phyloP scores from a whole-genome alignment of 106 monocot species.

The Dendrobium chrysotoxum region DNA sequence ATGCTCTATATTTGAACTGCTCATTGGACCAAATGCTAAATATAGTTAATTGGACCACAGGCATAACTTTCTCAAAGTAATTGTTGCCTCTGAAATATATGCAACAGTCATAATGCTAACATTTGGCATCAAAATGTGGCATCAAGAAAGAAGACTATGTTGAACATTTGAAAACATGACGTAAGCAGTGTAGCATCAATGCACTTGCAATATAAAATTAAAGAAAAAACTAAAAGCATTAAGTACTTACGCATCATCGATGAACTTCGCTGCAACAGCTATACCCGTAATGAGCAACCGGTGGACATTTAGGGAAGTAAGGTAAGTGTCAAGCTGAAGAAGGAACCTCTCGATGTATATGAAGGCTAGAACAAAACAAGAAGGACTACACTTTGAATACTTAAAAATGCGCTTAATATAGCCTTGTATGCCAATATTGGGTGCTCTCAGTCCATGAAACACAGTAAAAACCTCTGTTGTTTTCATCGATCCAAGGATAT shows the following conservation, averaged over 20 bases:
- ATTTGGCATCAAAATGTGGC: neutral
- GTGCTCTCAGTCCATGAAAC: conserved; percentile 63
- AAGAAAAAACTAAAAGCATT: neutral
- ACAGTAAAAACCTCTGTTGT: conserved; percentile 30
- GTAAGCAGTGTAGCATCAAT: neutral
- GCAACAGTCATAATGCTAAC: neutral
- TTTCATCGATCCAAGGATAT: conserved; percentile 22
- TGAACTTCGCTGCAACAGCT: conserved; percentile 68
- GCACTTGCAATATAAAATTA: neutral
- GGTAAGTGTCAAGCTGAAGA: conserved; percentile 35
- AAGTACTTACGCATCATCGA: conserved; percentile 66
- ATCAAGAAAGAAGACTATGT: neutral
- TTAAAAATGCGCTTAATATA: conserved; percentile 71
- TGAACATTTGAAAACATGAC: neutral
- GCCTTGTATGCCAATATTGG: conserved; percentile 36
- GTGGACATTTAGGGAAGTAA: conserved; percentile 65
- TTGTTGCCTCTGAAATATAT: neutral
- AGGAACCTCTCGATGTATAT: conserved; percentile 71
- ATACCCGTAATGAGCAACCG: conserved; percentile 62
- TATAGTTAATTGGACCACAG: neutral
- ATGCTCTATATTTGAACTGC: too few species aligned
- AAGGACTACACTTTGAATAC: conserved; percentile 74
- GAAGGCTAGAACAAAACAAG: conserved; percentile 65
- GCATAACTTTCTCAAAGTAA: neutral
- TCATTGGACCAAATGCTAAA: neutral